Evolutionary conservation across 331 rosid genomes (phyloP).

Genomic region (Telfairia occidentalis): DNA sequence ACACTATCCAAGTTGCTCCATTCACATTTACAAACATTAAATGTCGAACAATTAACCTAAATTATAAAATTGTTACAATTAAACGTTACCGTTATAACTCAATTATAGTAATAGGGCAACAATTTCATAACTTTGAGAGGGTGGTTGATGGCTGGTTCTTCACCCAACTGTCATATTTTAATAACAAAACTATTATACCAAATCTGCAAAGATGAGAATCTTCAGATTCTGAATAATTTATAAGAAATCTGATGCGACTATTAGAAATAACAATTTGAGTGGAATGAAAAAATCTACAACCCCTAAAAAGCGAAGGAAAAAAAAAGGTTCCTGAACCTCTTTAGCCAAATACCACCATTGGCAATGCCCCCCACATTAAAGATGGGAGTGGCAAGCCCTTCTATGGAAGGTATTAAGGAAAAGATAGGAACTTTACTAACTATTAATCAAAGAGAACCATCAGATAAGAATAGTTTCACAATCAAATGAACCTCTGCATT

Average conservation of each 20-base stretch:
- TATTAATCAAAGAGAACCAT: not conserved
- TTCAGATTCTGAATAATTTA: not conserved
- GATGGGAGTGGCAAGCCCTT: not conserved
- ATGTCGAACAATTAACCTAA: too few species aligned
- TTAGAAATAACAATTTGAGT: not conserved
- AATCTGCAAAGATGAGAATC: not conserved
- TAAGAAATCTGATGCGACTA: not conserved
- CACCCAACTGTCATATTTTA: not conserved
- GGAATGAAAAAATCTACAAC: not conserved
- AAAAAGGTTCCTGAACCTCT: not conserved
- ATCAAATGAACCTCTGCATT: not conserved
- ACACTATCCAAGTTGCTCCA: too few species aligned
- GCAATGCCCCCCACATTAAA: too few species aligned
- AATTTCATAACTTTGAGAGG: not conserved
- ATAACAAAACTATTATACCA: not conserved
- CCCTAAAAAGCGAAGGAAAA: not conserved
- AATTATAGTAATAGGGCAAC: not conserved
- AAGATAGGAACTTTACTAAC: not conserved
- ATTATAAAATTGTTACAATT: too few species aligned
- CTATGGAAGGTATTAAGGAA: not conserved
- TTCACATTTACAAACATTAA: too few species aligned
- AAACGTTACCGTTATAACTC: not conserved
- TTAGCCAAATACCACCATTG: too few species aligned
- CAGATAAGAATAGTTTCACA: not conserved
- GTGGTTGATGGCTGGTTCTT: not conserved